Evolutionary conservation across 208 protist genomes (phyloP).

Genomic region (Lotmaria passim): DNA sequence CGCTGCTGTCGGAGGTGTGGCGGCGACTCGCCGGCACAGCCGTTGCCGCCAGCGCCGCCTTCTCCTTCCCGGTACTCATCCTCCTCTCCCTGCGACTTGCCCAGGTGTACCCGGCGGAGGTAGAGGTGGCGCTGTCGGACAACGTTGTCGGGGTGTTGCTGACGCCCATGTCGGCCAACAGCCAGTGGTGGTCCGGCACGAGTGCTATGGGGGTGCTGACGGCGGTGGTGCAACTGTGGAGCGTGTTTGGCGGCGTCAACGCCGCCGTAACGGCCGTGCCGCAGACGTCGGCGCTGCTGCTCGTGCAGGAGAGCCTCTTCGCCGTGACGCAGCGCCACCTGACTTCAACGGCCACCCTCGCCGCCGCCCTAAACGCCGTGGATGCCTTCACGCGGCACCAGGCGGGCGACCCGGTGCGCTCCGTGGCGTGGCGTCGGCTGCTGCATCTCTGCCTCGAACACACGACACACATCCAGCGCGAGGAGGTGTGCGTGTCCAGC

Average conservation of each 20-base stretch:
- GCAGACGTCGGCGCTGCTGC: constrained; percentile 25
- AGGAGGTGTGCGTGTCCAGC: constrained; percentile 11
- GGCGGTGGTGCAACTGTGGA: constrained; percentile 29
- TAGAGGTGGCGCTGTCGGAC: constrained; percentile 30
- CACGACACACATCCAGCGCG: constrained; percentile 15
- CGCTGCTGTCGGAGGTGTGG: constrained; percentile 49
- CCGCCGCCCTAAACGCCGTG: constrained; percentile 6
- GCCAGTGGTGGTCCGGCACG: constrained; percentile 28
- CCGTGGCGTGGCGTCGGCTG: constrained; percentile 14
- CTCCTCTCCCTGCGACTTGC: constrained; percentile 29
- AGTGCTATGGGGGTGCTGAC: constrained; percentile 23
- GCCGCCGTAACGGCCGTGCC: constrained; percentile 6
- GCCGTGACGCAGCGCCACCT: not conserved
- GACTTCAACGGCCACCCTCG: not conserved
- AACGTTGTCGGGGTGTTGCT: constrained; percentile 23
- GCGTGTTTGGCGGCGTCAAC: constrained; percentile 5
- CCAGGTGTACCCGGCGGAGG: constrained; percentile 20
- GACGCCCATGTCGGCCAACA: constrained; percentile 27
- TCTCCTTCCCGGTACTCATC: constrained; percentile 11
- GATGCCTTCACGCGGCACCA: constrained; percentile 23
- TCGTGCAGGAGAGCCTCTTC: constrained; percentile 25
- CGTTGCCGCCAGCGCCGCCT: not conserved
- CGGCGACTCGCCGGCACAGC: constrained; percentile 22
- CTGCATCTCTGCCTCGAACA: constrained; percentile 32
- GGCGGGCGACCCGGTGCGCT: not conserved